Conservation (phyloP, 129 eudicot species). For the Lactuca sativa region DNA sequence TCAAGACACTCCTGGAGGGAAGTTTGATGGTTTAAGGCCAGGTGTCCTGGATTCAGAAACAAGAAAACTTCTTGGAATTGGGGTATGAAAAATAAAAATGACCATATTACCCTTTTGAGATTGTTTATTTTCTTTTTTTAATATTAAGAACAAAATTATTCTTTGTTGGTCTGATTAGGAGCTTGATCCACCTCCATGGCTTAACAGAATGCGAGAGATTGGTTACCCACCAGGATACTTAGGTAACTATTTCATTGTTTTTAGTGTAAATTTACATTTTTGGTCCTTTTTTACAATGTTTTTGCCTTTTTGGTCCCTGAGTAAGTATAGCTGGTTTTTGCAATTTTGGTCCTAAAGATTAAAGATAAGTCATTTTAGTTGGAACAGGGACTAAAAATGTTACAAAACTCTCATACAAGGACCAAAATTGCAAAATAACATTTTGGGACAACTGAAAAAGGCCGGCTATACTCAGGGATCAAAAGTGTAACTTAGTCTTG, state of each 20-base stretch:
- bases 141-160: background rate
- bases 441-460: too few relatives aligned
- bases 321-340: background rate
- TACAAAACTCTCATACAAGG: too few relatives aligned
- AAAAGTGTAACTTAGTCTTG: too few relatives aligned
- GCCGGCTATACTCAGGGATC: too few relatives aligned
- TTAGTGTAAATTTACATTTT: background rate
- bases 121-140: background rate
- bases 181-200: conserved; percentile 99
- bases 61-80: conserved; percentile 67
- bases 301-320: background rate
- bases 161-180: conserved; percentile 43
- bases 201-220: conserved; percentile 90
- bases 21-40: conserved; percentile 88
- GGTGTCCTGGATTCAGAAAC: conserved; percentile 86
- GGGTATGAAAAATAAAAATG: conserved; percentile 48
- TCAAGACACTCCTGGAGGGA: conserved; percentile 78
- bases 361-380: background rate
- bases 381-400: too few relatives aligned
- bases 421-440: too few relatives aligned
- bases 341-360: too few relatives aligned
- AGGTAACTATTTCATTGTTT: conserved; percentile 50
- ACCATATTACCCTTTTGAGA: background rate
- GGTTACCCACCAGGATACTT: conserved; percentile 97
- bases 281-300: background rate